These are phyloP conservation scores for Venturia asperata DNA, from an alignment of 2,329 filamentous ascomycete species.

Conservation along the genomic window DNA sequence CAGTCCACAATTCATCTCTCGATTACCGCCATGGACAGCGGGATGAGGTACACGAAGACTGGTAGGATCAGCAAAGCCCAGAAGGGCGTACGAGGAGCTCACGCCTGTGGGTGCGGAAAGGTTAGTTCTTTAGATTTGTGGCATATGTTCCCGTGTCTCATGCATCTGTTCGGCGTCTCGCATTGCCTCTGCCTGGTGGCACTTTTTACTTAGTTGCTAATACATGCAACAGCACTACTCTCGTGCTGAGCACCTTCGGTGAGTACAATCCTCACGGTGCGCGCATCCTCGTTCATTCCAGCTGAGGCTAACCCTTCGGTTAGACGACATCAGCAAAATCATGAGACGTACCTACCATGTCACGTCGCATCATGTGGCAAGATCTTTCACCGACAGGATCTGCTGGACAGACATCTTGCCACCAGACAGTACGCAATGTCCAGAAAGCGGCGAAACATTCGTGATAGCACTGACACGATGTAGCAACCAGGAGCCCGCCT, in stretches of 20 bases:
- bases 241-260: slow-evolving; percentile 42
- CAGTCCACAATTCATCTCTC: slow-evolving; percentile 7
- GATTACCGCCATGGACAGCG: background rate
- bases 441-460: background rate
- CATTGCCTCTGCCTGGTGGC: background rate
- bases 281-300: slow-evolving; percentile 12
- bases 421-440: slow-evolving; percentile 35
- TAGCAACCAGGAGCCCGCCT: background rate
- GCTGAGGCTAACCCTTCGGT: slow-evolving; percentile 17
- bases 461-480: background rate
- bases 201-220: background rate
- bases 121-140: slow-evolving; percentile 29
- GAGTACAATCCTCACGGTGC: slow-evolving; percentile 15
- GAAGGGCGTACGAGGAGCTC: slow-evolving; percentile 39
- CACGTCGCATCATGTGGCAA: slow-evolving; percentile 37
- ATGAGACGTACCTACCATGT: slow-evolving; percentile 37
- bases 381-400: slow-evolving; percentile 39
- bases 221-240: slow-evolving; percentile 36
- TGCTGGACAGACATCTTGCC: slow-evolving; percentile 39
- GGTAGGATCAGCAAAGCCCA: slow-evolving; percentile 43
- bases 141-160: background rate
- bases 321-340: slow-evolving; percentile 43
- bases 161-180: background rate
- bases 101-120: slow-evolving; percentile 41
- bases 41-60: slow-evolving; percentile 32